Percentiles rank a stretch among this genome's conserved stretches.
Evolutionary conservation across 2,329 filamentous ascomycete genomes (phyloP).

Genomic region (Botryotinia convoluta): DNA sequence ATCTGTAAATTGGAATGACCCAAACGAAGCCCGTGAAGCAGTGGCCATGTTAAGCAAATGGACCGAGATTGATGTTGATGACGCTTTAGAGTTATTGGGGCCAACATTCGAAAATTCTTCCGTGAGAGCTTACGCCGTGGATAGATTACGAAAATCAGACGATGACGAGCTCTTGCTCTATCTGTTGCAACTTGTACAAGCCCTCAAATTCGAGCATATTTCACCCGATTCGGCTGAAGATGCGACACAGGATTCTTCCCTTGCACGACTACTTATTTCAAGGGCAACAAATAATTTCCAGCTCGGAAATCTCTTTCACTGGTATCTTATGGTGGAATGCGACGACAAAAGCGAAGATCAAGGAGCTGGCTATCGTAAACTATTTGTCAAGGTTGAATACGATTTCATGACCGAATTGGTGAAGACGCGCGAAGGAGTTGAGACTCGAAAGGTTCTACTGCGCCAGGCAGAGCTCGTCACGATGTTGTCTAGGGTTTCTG

Average conservation of each 20-base stretch:
- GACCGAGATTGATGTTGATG: slow-evolving; percentile 96
- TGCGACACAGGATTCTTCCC: slow-evolving; percentile 70
- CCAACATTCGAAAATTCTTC: slow-evolving; percentile 86
- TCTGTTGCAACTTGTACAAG: slow-evolving; percentile 89
- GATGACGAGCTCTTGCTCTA: slow-evolving; percentile 91
- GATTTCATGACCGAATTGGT: slow-evolving; percentile 92
- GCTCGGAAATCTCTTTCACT: slow-evolving; percentile 92
- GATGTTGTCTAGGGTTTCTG: slow-evolving; percentile 82
- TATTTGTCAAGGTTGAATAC: slow-evolving; percentile 91
- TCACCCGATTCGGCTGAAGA: slow-evolving; percentile 60
- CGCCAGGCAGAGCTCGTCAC: slow-evolving; percentile 88
- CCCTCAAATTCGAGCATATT: slow-evolving; percentile 87
- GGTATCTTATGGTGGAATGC: slow-evolving; percentile 98
- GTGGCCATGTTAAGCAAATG: slow-evolving; percentile 87
- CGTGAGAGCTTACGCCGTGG: slow-evolving; percentile 90
- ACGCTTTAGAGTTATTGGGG: slow-evolving; percentile 89
- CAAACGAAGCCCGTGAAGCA: slow-evolving; percentile 80
- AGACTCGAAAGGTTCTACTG: slow-evolving; percentile 71
- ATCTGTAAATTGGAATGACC: slow-evolving; percentile 90
- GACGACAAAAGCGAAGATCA: slow-evolving; percentile 72
- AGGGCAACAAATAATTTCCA: slow-evolving; percentile 85
- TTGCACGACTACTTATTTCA: slow-evolving; percentile 85
- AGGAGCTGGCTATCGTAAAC: slow-evolving; percentile 69
- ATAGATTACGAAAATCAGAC: slow-evolving; percentile 84
- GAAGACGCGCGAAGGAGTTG: slow-evolving; percentile 65